These are phyloP conservation scores for Penicillium sp. DNA, from an alignment of 2,329 filamentous ascomycete species.

Conservation along the genomic window DNA sequence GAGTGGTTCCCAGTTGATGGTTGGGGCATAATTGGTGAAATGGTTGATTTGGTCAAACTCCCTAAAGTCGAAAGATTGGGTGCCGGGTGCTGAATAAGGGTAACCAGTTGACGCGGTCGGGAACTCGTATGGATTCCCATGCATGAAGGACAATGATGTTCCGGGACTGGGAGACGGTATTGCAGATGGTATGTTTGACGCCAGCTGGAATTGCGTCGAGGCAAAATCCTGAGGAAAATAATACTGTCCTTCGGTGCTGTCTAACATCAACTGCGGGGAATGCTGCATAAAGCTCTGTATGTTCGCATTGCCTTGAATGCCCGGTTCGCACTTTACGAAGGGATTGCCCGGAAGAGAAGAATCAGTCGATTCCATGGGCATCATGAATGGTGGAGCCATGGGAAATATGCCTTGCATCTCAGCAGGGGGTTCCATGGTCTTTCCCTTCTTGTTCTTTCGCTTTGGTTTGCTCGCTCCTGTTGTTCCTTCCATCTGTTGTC, in stretches of 20 bases:
- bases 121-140: background rate
- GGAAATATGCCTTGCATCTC: constrained; percentile 9
- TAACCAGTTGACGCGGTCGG: background rate
- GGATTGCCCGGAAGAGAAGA: constrained; percentile 8
- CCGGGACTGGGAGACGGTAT: background rate
- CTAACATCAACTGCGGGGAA: constrained; percentile 3
- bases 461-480: constrained; percentile 21
- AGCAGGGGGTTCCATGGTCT: constrained; percentile 13
- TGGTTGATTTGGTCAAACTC: background rate
- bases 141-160: background rate
- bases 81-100: background rate
- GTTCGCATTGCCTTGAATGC: constrained; percentile 2
- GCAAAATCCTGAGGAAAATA: constrained; percentile 5
- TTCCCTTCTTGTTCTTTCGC: constrained; percentile 19
- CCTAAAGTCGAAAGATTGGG: background rate
- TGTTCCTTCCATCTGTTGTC: constrained; percentile 45
- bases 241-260: background rate
- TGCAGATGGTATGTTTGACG: background rate
- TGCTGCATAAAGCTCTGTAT: constrained; percentile 1
- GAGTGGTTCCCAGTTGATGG: constrained; percentile 4
- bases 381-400: constrained; percentile 6
- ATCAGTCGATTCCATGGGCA: constrained; percentile 11
- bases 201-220: background rate
- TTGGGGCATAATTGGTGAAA: background rate
- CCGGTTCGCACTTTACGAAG: constrained; percentile 21